Conservation (phyloP, 257 asterid genomes). For the Plantago ovata region DNA sequence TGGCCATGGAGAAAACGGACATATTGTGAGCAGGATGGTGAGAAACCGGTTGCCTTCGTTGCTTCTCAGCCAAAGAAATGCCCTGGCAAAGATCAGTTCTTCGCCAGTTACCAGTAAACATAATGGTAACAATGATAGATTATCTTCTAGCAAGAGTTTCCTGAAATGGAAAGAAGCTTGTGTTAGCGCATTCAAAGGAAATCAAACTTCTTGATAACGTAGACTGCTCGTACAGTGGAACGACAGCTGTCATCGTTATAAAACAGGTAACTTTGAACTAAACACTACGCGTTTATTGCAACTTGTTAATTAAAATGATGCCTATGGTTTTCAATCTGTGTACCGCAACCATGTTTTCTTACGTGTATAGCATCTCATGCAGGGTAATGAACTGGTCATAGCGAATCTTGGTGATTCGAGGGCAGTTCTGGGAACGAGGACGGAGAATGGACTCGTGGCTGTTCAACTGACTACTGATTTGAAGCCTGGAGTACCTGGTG, state of each 20-base stretch:
- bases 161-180: slow-evolving; percentile 66
- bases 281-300: background rate
- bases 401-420: slow-evolving; percentile 92
- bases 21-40: slow-evolving; percentile 58
- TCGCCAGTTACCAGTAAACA: slow-evolving; percentile 13
- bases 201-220: slow-evolving; percentile 41
- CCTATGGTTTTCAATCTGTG: background rate
- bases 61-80: slow-evolving; percentile 48
- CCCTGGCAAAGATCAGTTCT: slow-evolving; percentile 26
- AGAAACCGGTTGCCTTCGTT: slow-evolving; percentile 61
- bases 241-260: slow-evolving; percentile 55
- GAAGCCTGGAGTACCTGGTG: slow-evolving; percentile 73
- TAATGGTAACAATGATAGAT: slow-evolving; percentile 21
- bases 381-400: slow-evolving; percentile 65
- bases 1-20: slow-evolving; percentile 85
- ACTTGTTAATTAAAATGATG: background rate
- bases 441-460: slow-evolving; percentile 43
- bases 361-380: no score
- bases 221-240: slow-evolving; percentile 74
- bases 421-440: slow-evolving; percentile 63
- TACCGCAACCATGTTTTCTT: no score
- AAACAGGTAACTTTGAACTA: slow-evolving; percentile 49
- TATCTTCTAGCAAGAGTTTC: slow-evolving; percentile 30
- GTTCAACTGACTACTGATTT: slow-evolving; percentile 72
- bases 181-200: slow-evolving; percentile 56